Evolutionary conservation across 345 rosid species (phyloP).

Genomic region (Acer campestre): DNA sequence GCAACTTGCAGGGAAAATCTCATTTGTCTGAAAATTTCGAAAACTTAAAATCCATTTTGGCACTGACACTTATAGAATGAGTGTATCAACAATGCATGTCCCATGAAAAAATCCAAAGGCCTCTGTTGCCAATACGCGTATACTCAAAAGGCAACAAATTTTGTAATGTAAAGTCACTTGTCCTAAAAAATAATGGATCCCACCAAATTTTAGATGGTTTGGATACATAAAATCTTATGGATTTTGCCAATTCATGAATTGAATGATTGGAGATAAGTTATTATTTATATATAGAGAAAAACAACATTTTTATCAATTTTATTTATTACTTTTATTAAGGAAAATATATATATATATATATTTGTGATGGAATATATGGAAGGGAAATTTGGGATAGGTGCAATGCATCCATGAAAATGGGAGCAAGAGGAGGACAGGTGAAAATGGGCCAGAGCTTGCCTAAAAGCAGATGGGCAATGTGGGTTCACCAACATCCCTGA

Average conservation of each 20-base stretch:
- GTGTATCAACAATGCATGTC: conserved; percentile 1
- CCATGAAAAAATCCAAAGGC: conserved; percentile 7
- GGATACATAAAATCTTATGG: conserved; percentile 38
- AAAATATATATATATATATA: not conserved
- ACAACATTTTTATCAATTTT: not conserved
- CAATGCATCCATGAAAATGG: conserved; percentile 53
- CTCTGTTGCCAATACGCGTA: conserved; percentile 13
- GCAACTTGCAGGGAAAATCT: conserved; percentile 29
- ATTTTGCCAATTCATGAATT: conserved; percentile 54
- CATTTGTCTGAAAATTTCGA: conserved; percentile 24
- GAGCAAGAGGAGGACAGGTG: conserved; percentile 51
- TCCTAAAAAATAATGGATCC: conserved; percentile 29
- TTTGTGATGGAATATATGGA: not conserved
- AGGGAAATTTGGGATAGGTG: conserved; percentile 35
- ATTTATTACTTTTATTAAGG: not conserved
- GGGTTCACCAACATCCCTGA: conserved; percentile 46
- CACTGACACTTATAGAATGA: conserved; percentile 1
- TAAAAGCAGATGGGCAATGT: conserved; percentile 48
- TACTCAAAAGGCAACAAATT: conserved; percentile 12
- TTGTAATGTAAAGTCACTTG: conserved; percentile 3
- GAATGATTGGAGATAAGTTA: conserved; percentile 50
- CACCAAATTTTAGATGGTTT: conserved; percentile 15
- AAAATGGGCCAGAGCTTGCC: conserved; percentile 62
- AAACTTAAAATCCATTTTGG: conserved; percentile 14
- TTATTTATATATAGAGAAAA: not conserved